Evolutionary conservation across 345 rosid species (phyloP), one percentile per base, ranked within the genome.

Genomic region (Sisymbrium irio): DNA sequence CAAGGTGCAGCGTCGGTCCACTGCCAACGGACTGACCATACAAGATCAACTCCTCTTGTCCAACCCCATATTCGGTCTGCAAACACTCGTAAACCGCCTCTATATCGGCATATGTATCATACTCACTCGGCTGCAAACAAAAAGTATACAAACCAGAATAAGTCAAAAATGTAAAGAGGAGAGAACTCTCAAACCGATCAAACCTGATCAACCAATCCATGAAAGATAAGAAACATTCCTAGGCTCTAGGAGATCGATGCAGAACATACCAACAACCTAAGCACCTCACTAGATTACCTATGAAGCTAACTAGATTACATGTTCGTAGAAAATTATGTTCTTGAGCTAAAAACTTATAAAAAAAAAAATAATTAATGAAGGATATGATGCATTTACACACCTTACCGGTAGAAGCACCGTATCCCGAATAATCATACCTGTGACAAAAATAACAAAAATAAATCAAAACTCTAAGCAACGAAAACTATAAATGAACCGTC

Each of bases 391-490:
- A 58, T 78, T 37, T 49, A 67, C 91, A 67, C 81, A 96, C 99
- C 91, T 89, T 92, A 66, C 98, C 99, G 5, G 94, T 80, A 27
- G 99, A 96, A 15, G 95, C 95, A 65, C 99, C 98, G 80, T 96
- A 96, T 22, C 99, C 99, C 45, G 99, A 92, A 85, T 96, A 96
- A 77, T 96, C 99, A 68, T 96, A 96, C 74, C 99, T 90, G 91
- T 41, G 22, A 19, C 40, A 50, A 37, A 56, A 0, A 63, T 9
- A 9, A 7, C 57, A 51, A 35, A 41, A 47, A 30, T 25, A 55
- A 41, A 68, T 42, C 36, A 54, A 53, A 74, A 62, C 22, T 53
- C 27, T 5, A 44, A 75, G 33, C 6, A 18, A 57, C 22, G 11
- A 40, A 67, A 27, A 42, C 40, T 22, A 41, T 42, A 50, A 50